These are phyloP conservation scores for Erigeron canadensis DNA, from an alignment of 129 eudicot species.

Conservation along the genomic window DNA sequence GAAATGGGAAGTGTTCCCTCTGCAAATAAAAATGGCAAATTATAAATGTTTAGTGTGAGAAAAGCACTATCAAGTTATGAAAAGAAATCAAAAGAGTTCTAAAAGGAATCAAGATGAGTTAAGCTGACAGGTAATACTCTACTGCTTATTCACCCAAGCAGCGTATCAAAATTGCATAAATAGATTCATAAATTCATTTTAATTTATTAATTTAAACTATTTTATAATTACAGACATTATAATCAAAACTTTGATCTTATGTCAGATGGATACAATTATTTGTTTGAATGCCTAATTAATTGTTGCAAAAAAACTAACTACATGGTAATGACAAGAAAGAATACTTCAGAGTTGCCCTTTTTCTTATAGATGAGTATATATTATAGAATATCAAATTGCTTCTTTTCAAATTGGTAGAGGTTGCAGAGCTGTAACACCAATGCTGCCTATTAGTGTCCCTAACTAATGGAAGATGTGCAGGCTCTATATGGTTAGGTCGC, in stretches of 20 bases:
- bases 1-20: conserved; percentile 96
- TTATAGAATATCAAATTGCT: background rate
- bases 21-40: conserved; percentile 31
- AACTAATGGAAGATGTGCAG: background rate
- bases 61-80: background rate
- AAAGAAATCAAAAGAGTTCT: background rate
- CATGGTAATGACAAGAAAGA: background rate
- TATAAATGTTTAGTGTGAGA: conserved; percentile 1
- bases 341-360: background rate
- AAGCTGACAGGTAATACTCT: background rate
- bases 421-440: background rate
- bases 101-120: background rate
- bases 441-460: background rate
- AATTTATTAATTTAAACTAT: background rate
- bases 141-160: background rate
- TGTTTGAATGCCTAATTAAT: background rate
- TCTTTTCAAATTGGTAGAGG: background rate
- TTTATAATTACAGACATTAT: background rate
- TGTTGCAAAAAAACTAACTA: no score
- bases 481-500: background rate
- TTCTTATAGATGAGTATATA: background rate
- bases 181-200: background rate
- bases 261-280: background rate
- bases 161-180: background rate
- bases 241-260: background rate